Evolutionary conservation across 129 eudicot species (phyloP).

Genomic region (Flaveria trinervia): DNA sequence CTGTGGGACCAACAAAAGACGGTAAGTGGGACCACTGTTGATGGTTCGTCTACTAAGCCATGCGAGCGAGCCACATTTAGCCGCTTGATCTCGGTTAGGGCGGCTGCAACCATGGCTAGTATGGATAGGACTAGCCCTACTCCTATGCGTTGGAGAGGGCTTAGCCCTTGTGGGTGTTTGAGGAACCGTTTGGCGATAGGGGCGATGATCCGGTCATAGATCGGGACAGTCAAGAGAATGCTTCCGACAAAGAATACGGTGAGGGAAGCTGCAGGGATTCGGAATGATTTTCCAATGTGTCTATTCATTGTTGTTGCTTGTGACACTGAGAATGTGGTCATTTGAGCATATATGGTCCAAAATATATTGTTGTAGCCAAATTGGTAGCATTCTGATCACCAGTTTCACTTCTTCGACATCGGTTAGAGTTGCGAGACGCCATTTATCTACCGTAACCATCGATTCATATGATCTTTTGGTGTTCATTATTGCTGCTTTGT

Average conservation of each 20-base stretch:
- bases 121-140: conserved; percentile 60
- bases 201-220: conserved; percentile 58
- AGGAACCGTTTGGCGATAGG: conserved; percentile 50
- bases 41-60: conserved; percentile 41
- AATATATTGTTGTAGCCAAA: conserved; percentile 77
- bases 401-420: conserved; percentile 82
- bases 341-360: conserved; percentile 86
- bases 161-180: conserved; percentile 71
- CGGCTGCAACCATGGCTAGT: conserved; percentile 71
- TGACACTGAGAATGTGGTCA: conserved; percentile 80
- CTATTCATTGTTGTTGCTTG: conserved; percentile 86
- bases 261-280: conserved; percentile 81
- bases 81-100: conserved; percentile 63
- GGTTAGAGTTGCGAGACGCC: conserved; percentile 71
- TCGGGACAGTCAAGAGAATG: conserved; percentile 65
- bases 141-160: conserved; percentile 65
- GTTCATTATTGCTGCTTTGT: conserved; percentile 81
- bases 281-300: conserved; percentile 59
- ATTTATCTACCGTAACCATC: conserved; percentile 39
- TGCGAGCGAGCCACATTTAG: conserved; percentile 44
- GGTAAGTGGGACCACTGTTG: conserved; percentile 43
- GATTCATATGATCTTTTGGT: conserved; percentile 31
- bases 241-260: conserved; percentile 70
- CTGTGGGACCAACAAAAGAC: conserved; percentile 75
- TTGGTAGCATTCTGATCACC: conserved; percentile 72